Conservation (phyloP, 371 early-diverging fungal genomes). For the Funneliformis caledonium region DNA sequence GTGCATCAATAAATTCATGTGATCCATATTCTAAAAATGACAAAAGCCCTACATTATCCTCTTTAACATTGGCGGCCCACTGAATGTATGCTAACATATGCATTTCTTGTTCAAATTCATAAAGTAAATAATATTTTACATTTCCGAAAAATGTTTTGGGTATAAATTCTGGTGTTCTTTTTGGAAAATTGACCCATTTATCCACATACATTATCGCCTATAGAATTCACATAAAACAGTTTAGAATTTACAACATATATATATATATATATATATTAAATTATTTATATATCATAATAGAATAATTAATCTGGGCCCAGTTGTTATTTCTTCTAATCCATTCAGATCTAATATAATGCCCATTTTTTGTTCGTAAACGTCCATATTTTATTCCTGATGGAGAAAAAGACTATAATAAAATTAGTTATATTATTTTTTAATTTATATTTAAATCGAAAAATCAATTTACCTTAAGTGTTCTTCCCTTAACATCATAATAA, state of each 20-base stretch:
- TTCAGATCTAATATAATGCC: background rate
- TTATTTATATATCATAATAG: background rate
- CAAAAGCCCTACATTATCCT: background rate
- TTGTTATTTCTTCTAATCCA: background rate
- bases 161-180: background rate
- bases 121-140: conserved; percentile 23
- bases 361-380: background rate
- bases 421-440: background rate
- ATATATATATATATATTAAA: background rate
- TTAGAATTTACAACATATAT: background rate
- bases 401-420: background rate
- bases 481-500: background rate
- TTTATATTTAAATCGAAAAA: too few relatives aligned
- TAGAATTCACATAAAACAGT: background rate
- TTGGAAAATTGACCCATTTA: background rate
- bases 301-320: background rate
- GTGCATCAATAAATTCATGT: conserved; percentile 19
- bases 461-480: background rate
- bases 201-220: background rate
- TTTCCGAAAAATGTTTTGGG: background rate
- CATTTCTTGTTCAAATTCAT: conserved; percentile 6
- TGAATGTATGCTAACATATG: conserved; percentile 15
- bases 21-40: background rate
- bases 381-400: conserved; percentile 4
- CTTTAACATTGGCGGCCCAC: background rate